Evolutionary conservation across 2,329 filamentous ascomycete species (phyloP).

Genomic region (Ciborinia camelliae): DNA sequence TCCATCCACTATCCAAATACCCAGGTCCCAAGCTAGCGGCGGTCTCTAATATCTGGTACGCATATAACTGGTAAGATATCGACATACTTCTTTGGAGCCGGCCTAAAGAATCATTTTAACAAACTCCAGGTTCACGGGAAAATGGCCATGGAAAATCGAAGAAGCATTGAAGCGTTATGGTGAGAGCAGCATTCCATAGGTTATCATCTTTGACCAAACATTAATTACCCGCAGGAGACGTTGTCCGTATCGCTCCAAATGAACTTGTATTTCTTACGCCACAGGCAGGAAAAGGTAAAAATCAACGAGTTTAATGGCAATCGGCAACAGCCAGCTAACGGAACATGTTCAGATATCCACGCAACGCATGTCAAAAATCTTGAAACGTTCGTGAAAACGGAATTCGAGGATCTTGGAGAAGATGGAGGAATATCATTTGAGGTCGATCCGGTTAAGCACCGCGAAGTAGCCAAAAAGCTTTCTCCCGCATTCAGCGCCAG

Average conservation of each 20-base stretch:
- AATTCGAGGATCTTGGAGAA: not conserved
- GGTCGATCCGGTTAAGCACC: constrained; percentile 7
- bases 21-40: constrained; percentile 21
- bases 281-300: not conserved
- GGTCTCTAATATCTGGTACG: constrained; percentile 20
- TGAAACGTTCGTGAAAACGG: not conserved
- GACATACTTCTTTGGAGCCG: not conserved
- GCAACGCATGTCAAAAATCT: not conserved
- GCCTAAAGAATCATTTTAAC: not conserved
- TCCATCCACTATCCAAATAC: constrained; percentile 21
- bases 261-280: constrained; percentile 26
- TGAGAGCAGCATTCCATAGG: not conserved
- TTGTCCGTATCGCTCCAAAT: constrained; percentile 27
- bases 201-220: not conserved
- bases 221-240: constrained; percentile 20
- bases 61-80: constrained; percentile 10
- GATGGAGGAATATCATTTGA: not conserved
- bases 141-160: constrained; percentile 19
- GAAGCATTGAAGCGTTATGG: constrained; percentile 14
- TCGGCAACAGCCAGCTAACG: not conserved
- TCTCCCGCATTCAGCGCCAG: constrained; percentile 10
- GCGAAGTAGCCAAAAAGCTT: constrained; percentile 15
- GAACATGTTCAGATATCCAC: constrained; percentile 1
- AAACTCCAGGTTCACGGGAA: constrained; percentile 9
- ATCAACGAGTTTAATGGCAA: not conserved